These are phyloP conservation scores for Ophiocytium majus DNA, from an alignment of 352 stramenopile species.

Conservation along the genomic window DNA sequence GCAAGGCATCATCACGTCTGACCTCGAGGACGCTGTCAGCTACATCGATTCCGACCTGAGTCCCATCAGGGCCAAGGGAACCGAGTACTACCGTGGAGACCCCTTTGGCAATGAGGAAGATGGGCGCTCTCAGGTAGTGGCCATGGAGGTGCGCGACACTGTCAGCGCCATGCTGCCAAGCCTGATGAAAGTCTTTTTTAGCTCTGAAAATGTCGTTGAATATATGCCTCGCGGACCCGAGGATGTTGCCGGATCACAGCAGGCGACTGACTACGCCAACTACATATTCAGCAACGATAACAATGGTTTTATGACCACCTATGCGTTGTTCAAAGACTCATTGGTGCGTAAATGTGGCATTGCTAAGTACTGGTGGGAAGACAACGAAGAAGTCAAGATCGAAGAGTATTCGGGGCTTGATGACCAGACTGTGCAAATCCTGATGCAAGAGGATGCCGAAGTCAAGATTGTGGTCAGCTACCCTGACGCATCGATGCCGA, in stretches of 20 bases:
- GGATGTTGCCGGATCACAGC: background rate
- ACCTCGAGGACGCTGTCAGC: background rate
- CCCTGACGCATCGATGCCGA: background rate
- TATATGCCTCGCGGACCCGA: background rate
- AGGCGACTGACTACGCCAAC: conserved; percentile 3
- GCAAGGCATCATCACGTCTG: background rate
- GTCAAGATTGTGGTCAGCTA: background rate
- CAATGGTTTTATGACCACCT: background rate
- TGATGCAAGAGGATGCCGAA: background rate
- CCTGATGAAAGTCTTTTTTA: background rate
- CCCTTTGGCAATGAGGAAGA: background rate
- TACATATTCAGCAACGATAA: background rate
- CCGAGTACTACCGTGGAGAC: background rate
- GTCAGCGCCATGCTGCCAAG: background rate
- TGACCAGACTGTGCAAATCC: background rate
- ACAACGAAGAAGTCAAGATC: too few relatives aligned
- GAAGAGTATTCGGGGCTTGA: too few relatives aligned
- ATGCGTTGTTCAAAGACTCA: background rate
- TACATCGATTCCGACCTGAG: background rate
- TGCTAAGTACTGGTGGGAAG: background rate
- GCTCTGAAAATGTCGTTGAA: background rate
- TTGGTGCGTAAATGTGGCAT: background rate
- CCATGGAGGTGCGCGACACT: background rate
- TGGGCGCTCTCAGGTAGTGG: background rate
- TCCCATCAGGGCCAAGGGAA: background rate